Evolutionary conservation across 768 basidiomycete genomes (phyloP).

Genomic region (Rubroboletus pulcherrimus): DNA sequence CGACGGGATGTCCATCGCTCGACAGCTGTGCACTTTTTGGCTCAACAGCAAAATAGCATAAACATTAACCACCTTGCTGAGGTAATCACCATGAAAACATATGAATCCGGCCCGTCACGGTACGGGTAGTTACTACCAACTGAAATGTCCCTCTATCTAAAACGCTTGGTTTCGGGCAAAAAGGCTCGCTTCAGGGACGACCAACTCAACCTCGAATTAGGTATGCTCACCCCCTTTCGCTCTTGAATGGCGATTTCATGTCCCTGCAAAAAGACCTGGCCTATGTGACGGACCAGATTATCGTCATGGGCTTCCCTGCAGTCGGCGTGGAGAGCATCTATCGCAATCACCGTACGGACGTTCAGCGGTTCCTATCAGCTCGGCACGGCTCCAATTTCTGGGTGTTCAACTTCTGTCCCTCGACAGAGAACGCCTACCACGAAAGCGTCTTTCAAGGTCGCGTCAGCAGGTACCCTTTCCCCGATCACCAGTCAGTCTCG

Average conservation of each 20-base stretch:
- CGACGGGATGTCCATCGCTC: slow-evolving; percentile 15
- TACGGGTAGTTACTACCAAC: background rate
- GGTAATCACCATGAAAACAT: slow-evolving; percentile 11
- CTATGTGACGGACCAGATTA: slow-evolving; percentile 70
- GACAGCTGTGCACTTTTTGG: background rate
- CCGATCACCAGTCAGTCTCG: slow-evolving; percentile 84
- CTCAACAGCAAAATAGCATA: background rate
- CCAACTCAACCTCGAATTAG: slow-evolving; percentile 65
- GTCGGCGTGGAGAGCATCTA: slow-evolving; percentile 75
- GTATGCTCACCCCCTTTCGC: slow-evolving; percentile 34
- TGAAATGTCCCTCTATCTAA: slow-evolving; percentile 56
- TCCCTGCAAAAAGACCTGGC: slow-evolving; percentile 44
- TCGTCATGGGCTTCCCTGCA: slow-evolving; percentile 85
- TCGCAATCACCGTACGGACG: slow-evolving; percentile 74
- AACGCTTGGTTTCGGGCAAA: slow-evolving; percentile 74
- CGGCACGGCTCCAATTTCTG: slow-evolving; percentile 76
- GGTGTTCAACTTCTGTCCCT: slow-evolving; percentile 87
- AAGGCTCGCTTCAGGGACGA: slow-evolving; percentile 76
- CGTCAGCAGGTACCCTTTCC: slow-evolving; percentile 83
- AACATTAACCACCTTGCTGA: slow-evolving; percentile 3
- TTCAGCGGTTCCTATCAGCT: slow-evolving; percentile 67
- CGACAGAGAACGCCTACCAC: slow-evolving; percentile 77
- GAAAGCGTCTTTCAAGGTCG: slow-evolving; percentile 63
- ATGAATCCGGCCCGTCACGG: slow-evolving; percentile 18
- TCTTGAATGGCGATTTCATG: slow-evolving; percentile 5